phyloP scores from a whole-genome alignment of 2,329 filamentous ascomycete species.

The Didymella arachidicola region DNA sequence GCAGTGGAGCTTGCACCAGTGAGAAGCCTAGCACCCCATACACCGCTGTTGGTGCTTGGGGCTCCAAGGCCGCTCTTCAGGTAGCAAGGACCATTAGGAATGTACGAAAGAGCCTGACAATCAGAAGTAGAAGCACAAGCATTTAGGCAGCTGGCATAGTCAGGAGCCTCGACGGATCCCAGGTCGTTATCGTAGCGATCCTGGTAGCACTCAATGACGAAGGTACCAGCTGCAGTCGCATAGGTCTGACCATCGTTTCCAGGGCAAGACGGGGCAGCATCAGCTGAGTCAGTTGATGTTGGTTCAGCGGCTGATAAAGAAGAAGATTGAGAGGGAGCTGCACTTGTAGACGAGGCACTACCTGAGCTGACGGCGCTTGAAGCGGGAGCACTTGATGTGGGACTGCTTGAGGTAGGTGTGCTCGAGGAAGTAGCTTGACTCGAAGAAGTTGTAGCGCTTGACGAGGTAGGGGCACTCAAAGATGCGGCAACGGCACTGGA shows the following conservation, averaged over 20 bases:
- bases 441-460: background rate
- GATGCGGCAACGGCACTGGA: background rate
- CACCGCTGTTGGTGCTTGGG: background rate
- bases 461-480: background rate
- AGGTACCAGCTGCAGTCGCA: background rate
- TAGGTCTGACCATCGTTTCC: slow-evolving; percentile 8
- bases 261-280: background rate
- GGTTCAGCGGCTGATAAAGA: slow-evolving; percentile 2
- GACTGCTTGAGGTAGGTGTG: background rate
- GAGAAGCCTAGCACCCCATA: slow-evolving; percentile 8
- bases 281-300: background rate
- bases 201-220: slow-evolving; percentile 4
- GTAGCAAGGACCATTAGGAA: slow-evolving; percentile 27
- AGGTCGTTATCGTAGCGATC: slow-evolving; percentile 8
- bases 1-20: background rate
- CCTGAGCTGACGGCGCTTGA: background rate
- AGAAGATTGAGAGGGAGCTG: background rate
- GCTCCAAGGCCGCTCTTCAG: slow-evolving; percentile 23
- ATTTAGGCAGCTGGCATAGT: slow-evolving; percentile 24
- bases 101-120: slow-evolving; percentile 34
- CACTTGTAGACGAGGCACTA: background rate
- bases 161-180: background rate
- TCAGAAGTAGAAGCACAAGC: slow-evolving; percentile 25
- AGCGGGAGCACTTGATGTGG: background rate
- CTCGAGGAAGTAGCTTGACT: background rate